Percentiles rank a stretch among this genome's conserved stretches.
Evolutionary conservation across 257 asterid genomes (phyloP).

Genomic region (Vinca minor): DNA sequence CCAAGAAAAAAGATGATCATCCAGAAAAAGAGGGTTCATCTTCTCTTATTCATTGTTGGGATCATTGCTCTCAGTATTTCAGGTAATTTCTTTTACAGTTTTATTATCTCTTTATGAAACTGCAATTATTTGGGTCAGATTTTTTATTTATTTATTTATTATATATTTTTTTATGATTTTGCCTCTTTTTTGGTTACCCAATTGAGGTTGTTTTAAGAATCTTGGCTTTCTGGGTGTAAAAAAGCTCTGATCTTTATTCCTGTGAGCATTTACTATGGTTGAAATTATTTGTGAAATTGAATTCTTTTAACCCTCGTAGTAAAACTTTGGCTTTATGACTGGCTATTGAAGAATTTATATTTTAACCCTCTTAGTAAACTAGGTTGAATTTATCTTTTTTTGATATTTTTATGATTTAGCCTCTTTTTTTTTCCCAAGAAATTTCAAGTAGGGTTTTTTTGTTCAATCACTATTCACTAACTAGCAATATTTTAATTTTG

Average conservation of each 20-base stretch:
- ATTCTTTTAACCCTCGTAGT: background rate
- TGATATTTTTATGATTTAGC: no score
- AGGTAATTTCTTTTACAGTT: conserved; percentile 38
- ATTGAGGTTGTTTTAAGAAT: background rate
- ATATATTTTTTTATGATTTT: no score
- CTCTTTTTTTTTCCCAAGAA: no score
- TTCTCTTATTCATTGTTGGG: conserved; percentile 51
- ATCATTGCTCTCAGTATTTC: conserved; percentile 56
- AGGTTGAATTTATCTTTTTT: background rate
- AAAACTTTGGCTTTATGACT: background rate
- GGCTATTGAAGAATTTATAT: background rate
- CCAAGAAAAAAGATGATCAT: conserved; percentile 37
- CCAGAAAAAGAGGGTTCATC: conserved; percentile 60
- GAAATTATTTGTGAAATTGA: background rate
- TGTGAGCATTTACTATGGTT: background rate
- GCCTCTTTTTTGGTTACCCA: background rate
- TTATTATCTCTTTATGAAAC: background rate
- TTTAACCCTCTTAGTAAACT: background rate
- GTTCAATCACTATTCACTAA: background rate
- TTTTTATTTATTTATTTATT: background rate
- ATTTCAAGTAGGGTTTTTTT: background rate
- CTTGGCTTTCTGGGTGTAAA: background rate
- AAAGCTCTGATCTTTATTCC: background rate
- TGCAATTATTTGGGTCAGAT: background rate
- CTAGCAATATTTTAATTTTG: no score